Evolutionary conservation across 352 stramenopile species (phyloP).

Genomic region (Globisporangium uncinulatum): DNA sequence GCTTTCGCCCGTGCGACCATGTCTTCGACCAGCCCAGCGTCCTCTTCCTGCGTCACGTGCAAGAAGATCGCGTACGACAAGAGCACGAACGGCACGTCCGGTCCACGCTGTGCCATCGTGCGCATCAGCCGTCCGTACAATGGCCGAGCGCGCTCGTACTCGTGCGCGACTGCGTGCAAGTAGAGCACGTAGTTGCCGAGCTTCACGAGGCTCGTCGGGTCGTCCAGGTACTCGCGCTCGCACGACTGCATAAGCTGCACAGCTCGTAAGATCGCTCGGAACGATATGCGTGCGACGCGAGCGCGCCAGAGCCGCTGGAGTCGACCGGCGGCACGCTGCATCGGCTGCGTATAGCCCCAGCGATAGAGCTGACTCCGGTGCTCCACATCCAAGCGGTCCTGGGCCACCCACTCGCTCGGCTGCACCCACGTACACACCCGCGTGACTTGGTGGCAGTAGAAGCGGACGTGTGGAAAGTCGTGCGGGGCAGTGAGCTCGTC

Average conservation of each 20-base stretch:
- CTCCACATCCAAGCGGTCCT: constrained; percentile 39
- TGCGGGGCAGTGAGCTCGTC: constrained; percentile 51
- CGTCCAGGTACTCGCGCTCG: constrained; percentile 66
- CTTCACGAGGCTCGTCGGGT: constrained; percentile 64
- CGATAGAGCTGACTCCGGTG: constrained; percentile 42
- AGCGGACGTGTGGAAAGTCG: constrained; percentile 46
- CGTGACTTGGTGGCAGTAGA: constrained; percentile 78
- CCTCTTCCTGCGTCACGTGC: constrained; percentile 68
- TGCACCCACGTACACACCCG: constrained; percentile 59
- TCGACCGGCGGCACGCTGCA: constrained; percentile 36
- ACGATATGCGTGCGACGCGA: constrained; percentile 43
- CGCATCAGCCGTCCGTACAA: constrained; percentile 64
- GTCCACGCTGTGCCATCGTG: constrained; percentile 70
- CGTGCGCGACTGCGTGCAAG: constrained; percentile 65
- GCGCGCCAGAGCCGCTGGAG: constrained; percentile 58
- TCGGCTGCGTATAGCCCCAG: constrained; percentile 64
- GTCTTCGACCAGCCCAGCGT: constrained; percentile 51
- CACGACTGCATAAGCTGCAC: constrained; percentile 68
- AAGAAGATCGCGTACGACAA: constrained; percentile 73
- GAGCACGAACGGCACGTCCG: constrained; percentile 75
- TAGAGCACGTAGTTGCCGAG: constrained; percentile 84
- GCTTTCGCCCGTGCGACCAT: constrained; percentile 57
- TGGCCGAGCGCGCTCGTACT: constrained; percentile 71
- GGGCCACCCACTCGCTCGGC: constrained; percentile 40
- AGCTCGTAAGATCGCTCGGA: constrained; percentile 53